phyloP scores from a whole-genome alignment of 2,329 filamentous ascomycete genomes.

The Talaromyces sp. region DNA sequence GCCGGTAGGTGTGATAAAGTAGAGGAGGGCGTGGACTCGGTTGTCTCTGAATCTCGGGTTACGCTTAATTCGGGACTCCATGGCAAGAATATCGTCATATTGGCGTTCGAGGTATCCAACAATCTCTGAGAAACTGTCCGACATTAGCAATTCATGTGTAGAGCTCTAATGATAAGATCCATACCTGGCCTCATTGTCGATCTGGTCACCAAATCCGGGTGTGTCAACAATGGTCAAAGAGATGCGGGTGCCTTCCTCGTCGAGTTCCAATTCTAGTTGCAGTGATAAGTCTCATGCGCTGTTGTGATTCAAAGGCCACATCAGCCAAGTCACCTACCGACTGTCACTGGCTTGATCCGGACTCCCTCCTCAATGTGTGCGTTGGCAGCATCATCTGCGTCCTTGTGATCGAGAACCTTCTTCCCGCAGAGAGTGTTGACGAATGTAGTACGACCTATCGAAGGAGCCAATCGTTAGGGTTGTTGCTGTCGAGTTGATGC shows the following conservation, averaged over 20 bases:
- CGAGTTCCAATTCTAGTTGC: conserved; percentile 76
- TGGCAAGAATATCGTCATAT: conserved; percentile 98
- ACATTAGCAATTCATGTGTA: conserved; percentile 15
- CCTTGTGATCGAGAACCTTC: conserved; percentile 84
- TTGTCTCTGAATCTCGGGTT: conserved; percentile 99
- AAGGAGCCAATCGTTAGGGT: background rate
- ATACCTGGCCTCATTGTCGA: conserved; percentile 97
- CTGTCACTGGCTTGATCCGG: conserved; percentile 97
- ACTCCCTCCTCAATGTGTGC: conserved; percentile 95
- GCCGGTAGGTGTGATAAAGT: conserved; percentile 98
- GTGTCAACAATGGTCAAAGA: conserved; percentile 98
- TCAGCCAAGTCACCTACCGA: conserved; percentile 63
- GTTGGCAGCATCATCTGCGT: conserved; percentile 81
- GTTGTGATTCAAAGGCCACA: background rate
- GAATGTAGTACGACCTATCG: conserved; percentile 87
- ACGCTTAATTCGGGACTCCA: conserved; percentile 99
- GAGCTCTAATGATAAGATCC: conserved; percentile 20
- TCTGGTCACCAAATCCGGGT: conserved; percentile 96
- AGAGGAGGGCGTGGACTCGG: conserved; percentile 94
- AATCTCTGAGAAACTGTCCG: conserved; percentile 84
- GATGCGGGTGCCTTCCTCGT: conserved; percentile 97
- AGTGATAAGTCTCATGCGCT: conserved; percentile 13
- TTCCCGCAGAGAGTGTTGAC: conserved; percentile 99
- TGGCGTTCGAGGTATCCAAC: conserved; percentile 97
- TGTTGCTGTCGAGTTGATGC: background rate